A percentile compares a stretch with the other conserved stretches of the same genome.
Evolutionary conservation across 768 basidiomycete species (phyloP).

Genomic region (Chalciporus sphaerocephalus): DNA sequence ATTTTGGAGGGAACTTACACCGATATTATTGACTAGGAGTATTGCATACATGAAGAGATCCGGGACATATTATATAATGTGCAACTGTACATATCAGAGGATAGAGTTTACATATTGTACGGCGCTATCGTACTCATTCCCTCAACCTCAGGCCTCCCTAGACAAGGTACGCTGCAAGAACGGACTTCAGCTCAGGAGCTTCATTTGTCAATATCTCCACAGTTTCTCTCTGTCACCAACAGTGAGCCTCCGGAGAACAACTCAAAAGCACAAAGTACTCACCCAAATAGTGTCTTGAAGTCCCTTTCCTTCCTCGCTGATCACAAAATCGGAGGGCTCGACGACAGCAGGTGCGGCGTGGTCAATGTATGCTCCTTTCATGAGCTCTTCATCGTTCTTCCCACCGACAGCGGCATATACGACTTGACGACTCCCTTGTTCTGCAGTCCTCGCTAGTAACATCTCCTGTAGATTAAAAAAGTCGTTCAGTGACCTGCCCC

Average conservation of each 20-base stretch:
- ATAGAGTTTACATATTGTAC: too few relatives aligned
- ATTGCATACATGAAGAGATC: too few relatives aligned
- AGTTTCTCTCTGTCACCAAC: conserved; percentile 14
- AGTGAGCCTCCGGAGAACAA: too few relatives aligned
- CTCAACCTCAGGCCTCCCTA: neutral
- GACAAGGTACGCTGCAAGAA: conserved; percentile 11
- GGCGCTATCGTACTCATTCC: too few relatives aligned
- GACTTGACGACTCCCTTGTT: conserved; percentile 35
- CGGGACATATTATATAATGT: too few relatives aligned
- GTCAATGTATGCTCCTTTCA: conserved; percentile 18
- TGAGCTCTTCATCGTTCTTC: conserved; percentile 15
- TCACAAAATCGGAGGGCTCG: conserved; percentile 32
- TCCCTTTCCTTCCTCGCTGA: conserved; percentile 26
- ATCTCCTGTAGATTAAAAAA: conserved; percentile 4
- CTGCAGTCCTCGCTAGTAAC: conserved; percentile 16
- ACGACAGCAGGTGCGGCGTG: neutral
- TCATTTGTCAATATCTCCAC: conserved; percentile 16
- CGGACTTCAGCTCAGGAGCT: conserved; percentile 11
- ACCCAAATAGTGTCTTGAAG: conserved; percentile 36
- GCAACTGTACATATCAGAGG: too few relatives aligned
- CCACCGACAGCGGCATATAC: conserved; percentile 29
- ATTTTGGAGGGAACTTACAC: too few relatives aligned
- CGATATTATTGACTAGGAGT: too few relatives aligned
- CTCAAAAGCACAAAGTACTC: conserved; percentile 5
- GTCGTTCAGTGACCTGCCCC: neutral